These are phyloP conservation scores for Backusella tuberculispora DNA, from an alignment of 192 early-diverging fungal genomes.

Conservation along the genomic window DNA sequence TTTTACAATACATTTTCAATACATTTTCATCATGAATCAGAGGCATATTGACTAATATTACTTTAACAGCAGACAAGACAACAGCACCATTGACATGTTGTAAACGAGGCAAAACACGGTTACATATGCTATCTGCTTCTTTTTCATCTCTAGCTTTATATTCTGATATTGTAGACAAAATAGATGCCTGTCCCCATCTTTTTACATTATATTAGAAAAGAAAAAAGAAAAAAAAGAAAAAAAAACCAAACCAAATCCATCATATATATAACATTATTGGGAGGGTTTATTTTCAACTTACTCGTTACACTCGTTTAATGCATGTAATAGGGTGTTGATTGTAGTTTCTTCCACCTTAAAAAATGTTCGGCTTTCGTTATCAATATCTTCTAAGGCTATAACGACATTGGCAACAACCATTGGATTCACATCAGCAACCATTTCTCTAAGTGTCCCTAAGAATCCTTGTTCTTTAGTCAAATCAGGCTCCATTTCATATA, in stretches of 20 bases:
- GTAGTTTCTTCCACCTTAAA: conserved; percentile 75
- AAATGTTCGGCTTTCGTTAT: conserved; percentile 70
- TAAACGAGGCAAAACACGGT: conserved; percentile 87
- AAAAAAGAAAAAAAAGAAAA: no score
- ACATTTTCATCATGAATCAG: conserved; percentile 71
- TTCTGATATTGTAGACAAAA: conserved; percentile 80
- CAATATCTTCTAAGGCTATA: conserved; percentile 88
- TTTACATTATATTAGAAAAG: not conserved
- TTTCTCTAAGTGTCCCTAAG: conserved; percentile 79
- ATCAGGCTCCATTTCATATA: conserved; percentile 87
- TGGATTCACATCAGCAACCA: conserved; percentile 92
- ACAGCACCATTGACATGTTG: conserved; percentile 97
- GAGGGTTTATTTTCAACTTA: conserved; percentile 32
- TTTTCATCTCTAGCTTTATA: conserved; percentile 74
- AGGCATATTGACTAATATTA: conserved; percentile 77
- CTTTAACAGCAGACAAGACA: conserved; percentile 88
- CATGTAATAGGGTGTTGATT: conserved; percentile 84
- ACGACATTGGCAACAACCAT: conserved; percentile 98
- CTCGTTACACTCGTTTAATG: conserved; percentile 97
- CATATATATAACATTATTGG: not conserved
- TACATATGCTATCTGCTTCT: conserved; percentile 87
- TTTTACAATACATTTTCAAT: conserved; percentile 69
- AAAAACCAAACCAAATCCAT: no score
- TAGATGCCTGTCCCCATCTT: conserved; percentile 95
- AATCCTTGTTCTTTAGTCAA: conserved; percentile 93